Conservation (phyloP, 768 basidiomycete genomes). For the Leccinum broughii region DNA sequence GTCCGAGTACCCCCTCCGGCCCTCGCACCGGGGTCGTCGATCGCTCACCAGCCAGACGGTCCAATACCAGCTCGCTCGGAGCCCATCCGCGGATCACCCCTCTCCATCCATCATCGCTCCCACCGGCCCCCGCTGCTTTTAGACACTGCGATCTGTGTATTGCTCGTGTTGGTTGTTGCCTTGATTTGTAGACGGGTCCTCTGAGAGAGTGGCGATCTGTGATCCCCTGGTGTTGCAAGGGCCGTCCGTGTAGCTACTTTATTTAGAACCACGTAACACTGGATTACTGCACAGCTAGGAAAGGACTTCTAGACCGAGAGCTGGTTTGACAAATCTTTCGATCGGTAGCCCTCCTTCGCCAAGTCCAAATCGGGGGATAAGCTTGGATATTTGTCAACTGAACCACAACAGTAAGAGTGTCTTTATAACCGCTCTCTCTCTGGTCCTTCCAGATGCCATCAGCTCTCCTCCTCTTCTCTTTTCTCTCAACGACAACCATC, state of each 20-base stretch:
- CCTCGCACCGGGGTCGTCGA: constrained; percentile 11
- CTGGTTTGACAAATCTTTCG: constrained; percentile 6
- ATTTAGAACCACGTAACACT: constrained; percentile 4
- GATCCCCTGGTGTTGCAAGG: constrained; percentile 10
- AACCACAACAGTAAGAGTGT: constrained; percentile 2
- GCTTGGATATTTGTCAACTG: constrained; percentile 30
- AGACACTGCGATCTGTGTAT: constrained; percentile 72
- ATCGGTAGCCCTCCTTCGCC: constrained; percentile 14
- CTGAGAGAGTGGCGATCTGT: constrained; percentile 32
- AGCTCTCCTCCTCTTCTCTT: constrained; percentile 7
- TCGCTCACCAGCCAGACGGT: constrained; percentile 14
- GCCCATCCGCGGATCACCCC: constrained; percentile 20
- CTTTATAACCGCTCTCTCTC: constrained; percentile 18
- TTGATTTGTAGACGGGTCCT: constrained; percentile 63
- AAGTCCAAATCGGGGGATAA: constrained; percentile 22
- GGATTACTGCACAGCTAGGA: constrained; percentile 18
- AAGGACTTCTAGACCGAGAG: not conserved
- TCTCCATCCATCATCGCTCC: constrained; percentile 19
- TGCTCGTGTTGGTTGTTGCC: constrained; percentile 66
- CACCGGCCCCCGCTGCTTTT: constrained; percentile 59
- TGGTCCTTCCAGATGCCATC: constrained; percentile 4
- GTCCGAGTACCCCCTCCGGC: constrained; percentile 11
- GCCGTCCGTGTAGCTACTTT: constrained; percentile 2
- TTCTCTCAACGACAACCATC: not conserved
- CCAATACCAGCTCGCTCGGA: constrained; percentile 9